Evolutionary conservation across 2,329 filamentous ascomycete genomes (phyloP).

Genomic region (Pleomassaria siparia): DNA sequence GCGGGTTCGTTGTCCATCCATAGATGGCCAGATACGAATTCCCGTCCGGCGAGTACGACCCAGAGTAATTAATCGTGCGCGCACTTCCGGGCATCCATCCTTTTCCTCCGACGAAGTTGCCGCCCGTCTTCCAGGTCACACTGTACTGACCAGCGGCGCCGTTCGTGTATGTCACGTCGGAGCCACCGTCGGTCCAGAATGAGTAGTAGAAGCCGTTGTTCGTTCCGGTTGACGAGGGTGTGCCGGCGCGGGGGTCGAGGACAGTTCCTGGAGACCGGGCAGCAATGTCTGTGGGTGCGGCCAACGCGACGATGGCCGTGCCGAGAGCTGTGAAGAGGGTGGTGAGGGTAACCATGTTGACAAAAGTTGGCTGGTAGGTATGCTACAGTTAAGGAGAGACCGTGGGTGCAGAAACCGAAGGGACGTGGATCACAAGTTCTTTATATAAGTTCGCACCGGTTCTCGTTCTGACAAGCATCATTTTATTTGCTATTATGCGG

Average conservation of each 20-base stretch:
- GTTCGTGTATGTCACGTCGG: slow-evolving; percentile 58
- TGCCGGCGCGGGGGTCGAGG: slow-evolving; percentile 37
- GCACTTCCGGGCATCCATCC: slow-evolving; percentile 58
- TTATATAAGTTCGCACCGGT: background rate
- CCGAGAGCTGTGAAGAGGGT: slow-evolving; percentile 43
- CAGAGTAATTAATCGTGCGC: slow-evolving; percentile 52
- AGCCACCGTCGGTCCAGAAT: slow-evolving; percentile 60
- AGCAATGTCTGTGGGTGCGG: slow-evolving; percentile 42
- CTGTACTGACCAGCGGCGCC: slow-evolving; percentile 53
- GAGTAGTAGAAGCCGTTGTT: slow-evolving; percentile 63
- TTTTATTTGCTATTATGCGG: background rate
- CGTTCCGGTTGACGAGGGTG: slow-evolving; percentile 53
- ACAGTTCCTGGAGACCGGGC: slow-evolving; percentile 38
- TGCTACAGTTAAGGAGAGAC: background rate
- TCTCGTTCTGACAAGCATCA: background rate
- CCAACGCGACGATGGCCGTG: slow-evolving; percentile 37
- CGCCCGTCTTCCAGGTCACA: slow-evolving; percentile 53
- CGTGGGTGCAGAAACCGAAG: background rate
- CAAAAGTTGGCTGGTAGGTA: background rate
- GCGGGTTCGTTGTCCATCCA: slow-evolving; percentile 57
- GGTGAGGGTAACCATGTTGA: slow-evolving; percentile 45
- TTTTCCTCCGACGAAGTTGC: slow-evolving; percentile 61
- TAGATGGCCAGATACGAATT: slow-evolving; percentile 59
- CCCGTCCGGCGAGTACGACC: slow-evolving; percentile 47
- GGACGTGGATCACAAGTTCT: background rate